phyloP scores from a whole-genome alignment of 257 asterid species.

The Solanum virginianum region DNA sequence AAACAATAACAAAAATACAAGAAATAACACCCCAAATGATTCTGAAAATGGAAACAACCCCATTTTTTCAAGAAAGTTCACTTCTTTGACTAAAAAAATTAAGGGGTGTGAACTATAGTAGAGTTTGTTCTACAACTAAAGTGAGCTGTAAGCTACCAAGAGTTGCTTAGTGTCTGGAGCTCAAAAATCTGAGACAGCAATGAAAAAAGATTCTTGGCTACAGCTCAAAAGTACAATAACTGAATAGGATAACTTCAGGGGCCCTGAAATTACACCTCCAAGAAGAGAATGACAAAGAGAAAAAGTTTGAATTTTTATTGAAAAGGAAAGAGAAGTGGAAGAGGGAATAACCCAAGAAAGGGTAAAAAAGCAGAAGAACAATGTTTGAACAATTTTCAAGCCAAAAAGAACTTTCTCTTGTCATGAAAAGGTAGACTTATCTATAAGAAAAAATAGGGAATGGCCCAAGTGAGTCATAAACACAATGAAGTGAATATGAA shows the following conservation, averaged over 20 bases:
- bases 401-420: not conserved
- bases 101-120: not conserved
- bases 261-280: not conserved
- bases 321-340: not conserved
- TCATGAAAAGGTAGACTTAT: not conserved
- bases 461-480: not conserved
- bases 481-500: not conserved
- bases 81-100: not conserved
- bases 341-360: not conserved
- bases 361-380: not conserved
- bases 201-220: not conserved
- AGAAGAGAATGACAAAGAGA: not conserved
- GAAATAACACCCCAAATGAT: not conserved
- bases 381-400: not conserved
- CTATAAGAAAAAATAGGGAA: not conserved
- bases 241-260: not conserved
- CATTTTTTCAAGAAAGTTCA: slow-evolving; percentile 3
- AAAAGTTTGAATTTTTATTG: not conserved
- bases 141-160: not conserved
- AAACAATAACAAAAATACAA: slow-evolving; percentile 3
- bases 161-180: not conserved
- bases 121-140: not conserved
- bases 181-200: not conserved
- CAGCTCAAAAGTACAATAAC: not conserved
- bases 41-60: not conserved